A percentile compares a stretch with the other conserved stretches of the same genome.
Conservation (phyloP, 768 basidiomycete species). For the Naganishia vishniacii region DNA sequence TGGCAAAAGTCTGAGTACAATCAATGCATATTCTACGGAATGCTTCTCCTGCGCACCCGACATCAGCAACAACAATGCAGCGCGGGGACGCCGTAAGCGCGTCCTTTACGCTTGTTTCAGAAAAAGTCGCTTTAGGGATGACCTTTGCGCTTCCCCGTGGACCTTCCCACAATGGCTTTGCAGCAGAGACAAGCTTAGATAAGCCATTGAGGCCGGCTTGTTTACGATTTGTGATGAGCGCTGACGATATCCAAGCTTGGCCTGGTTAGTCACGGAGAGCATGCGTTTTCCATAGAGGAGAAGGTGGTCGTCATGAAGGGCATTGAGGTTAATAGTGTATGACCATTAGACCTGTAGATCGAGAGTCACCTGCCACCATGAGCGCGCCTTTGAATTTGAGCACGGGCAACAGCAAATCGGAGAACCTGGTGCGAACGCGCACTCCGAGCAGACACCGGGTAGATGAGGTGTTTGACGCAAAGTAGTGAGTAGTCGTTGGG, state of each 20-base stretch:
- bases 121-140: background rate
- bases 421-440: slow-evolving; percentile 12
- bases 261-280: background rate
- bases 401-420: background rate
- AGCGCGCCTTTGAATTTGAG: background rate
- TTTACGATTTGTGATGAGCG: slow-evolving; percentile 4
- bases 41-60: slow-evolving; percentile 7
- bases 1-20: background rate
- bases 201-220: background rate
- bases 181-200: background rate
- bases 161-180: slow-evolving; percentile 3
- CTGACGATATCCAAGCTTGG: slow-evolving; percentile 2
- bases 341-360: background rate
- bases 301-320: no score
- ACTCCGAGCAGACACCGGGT: slow-evolving; percentile 20
- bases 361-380: background rate
- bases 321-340: background rate
- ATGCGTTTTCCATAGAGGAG: background rate
- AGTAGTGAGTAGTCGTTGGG: slow-evolving; percentile 42
- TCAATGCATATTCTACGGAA: slow-evolving; percentile 20
- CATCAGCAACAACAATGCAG: slow-evolving; percentile 3
- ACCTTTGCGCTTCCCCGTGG: no score
- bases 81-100: slow-evolving; percentile 1
- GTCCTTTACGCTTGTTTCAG: background rate
- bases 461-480: slow-evolving; percentile 46